These are phyloP conservation scores for Aurinia saxatilis DNA, from an alignment of 345 rosid species.

Conservation along the genomic window DNA sequence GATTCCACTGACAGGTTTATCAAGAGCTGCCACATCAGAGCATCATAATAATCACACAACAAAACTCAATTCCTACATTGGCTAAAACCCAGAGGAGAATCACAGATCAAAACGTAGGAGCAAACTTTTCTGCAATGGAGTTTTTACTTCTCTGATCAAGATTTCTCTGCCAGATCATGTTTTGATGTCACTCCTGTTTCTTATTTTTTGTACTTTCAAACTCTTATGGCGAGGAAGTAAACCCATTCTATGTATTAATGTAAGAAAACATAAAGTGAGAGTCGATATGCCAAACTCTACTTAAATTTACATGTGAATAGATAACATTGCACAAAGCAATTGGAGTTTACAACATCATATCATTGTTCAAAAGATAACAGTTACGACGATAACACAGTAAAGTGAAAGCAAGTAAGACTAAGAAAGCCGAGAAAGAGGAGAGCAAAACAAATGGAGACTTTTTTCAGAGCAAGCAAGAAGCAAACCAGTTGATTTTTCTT, in stretches of 20 bases:
- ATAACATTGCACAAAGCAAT: slow-evolving; percentile 21
- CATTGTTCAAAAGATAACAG: slow-evolving; percentile 40
- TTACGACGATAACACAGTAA: slow-evolving; percentile 27
- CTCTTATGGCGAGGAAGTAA: slow-evolving; percentile 22
- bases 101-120: slow-evolving; percentile 22
- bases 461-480: slow-evolving; percentile 32
- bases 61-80: slow-evolving; percentile 9
- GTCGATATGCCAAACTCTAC: slow-evolving; percentile 20
- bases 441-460: slow-evolving; percentile 31
- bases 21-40: slow-evolving; percentile 67
- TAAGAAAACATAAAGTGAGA: slow-evolving; percentile 19
- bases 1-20: slow-evolving; percentile 86
- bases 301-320: slow-evolving; percentile 50
- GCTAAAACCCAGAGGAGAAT: slow-evolving; percentile 22
- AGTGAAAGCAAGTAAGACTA: slow-evolving; percentile 34
- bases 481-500: slow-evolving; percentile 33
- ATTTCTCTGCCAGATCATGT: slow-evolving; percentile 12
- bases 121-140: slow-evolving; percentile 14
- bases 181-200: slow-evolving; percentile 19
- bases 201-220: slow-evolving; percentile 23
- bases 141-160: slow-evolving; percentile 14
- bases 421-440: slow-evolving; percentile 31
- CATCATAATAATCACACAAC: slow-evolving; percentile 34
- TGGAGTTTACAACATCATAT: slow-evolving; percentile 25
- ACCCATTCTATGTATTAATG: slow-evolving; percentile 23